These are phyloP conservation scores for Dryadomyces quercivorus DNA, from an alignment of 2,329 filamentous ascomycete species.

Conservation along the genomic window DNA sequence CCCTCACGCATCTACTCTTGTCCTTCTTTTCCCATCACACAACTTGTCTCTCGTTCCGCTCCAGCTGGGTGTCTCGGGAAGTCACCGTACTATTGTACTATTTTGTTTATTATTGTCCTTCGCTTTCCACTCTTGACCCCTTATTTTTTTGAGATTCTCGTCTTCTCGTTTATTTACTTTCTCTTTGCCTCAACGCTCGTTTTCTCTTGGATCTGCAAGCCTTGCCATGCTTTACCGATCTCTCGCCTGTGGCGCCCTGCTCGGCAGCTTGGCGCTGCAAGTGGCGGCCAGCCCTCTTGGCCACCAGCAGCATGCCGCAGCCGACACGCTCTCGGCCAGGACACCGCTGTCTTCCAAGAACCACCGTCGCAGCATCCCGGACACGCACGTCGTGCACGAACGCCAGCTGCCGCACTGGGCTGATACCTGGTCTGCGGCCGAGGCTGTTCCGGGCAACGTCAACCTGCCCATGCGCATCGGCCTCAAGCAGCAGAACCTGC, in stretches of 20 bases:
- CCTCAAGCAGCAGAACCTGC: slow-evolving; percentile 16
- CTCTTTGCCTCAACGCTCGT: neutral
- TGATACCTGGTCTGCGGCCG: slow-evolving; percentile 15
- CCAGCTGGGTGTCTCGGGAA: neutral
- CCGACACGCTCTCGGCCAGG: neutral
- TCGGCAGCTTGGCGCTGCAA: slow-evolving; percentile 2
- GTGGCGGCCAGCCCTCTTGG: slow-evolving; percentile 2
- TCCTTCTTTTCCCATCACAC: neutral
- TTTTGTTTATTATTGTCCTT: neutral
- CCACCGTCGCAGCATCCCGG: neutral
- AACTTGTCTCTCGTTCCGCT: neutral
- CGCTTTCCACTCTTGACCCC: neutral
- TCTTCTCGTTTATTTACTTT: neutral
- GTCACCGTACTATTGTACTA: neutral
- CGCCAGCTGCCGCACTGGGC: slow-evolving; percentile 16
- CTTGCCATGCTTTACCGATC: slow-evolving; percentile 1
- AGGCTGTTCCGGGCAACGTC: slow-evolving; percentile 13
- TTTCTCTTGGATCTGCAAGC: neutral
- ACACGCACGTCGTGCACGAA: slow-evolving; percentile 20
- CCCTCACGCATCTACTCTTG: neutral
- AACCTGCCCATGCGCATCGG: slow-evolving; percentile 15
- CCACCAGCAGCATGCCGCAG: neutral
- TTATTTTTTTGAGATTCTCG: neutral
- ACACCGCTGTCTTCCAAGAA: neutral
- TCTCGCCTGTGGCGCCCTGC: slow-evolving; percentile 2